Base-by-base conservation (phyloP, 768 basidiomycete species). In the Cystofilobasidium macerans region DNA sequence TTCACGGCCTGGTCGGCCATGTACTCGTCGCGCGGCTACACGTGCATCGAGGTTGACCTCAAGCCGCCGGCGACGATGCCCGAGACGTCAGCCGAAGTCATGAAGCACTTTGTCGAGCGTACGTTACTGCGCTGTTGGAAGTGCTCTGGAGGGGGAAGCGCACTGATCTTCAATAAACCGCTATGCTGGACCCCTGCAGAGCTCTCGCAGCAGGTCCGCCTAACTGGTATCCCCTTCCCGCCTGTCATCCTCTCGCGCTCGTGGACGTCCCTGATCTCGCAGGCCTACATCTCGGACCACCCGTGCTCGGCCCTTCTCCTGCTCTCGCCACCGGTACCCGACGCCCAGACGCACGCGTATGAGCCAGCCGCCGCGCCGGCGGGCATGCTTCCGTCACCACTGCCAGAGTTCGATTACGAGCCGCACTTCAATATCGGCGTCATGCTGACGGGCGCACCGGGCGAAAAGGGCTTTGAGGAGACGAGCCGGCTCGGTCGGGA, bases 231-330 rank as follows among this genome's bases (percentile, higher is more conserved):
- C 43, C 80, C 83, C 12, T 84, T 84, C 68, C 81, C 84, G 0
- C 84, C 84, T 1, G 79, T 85, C 35, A 76, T 85, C 42, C 76
- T 84, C 68, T 80, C 83, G 2, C 79, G 79, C 30, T 78, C 78
- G 8, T 53, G 77, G 5, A 78, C 79, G 13, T 79, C 83, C 62
- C 76, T 86, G 40, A 79, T 87, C 61, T 81, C 83, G 11, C 84
- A 87, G 72, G 78, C 82, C 26, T 87, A 85, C 73, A 81, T 87
- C 68, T 85, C 83, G 1, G 85, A 84, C 26, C 76, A 86, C 70
- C 84, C 86, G 1, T 83, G 83, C 8, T 77, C 79, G 6, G 86
- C 81, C 0, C 77, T 87, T 57, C 78, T 85, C 65, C 77, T 87
- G n/a, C 79, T 85, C 36, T 81, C 81, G 28, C 83, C 82, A 12